Evolutionary conservation across 768 basidiomycete species (phyloP).

Genomic region (Tylopilus cervinicoccineus): DNA sequence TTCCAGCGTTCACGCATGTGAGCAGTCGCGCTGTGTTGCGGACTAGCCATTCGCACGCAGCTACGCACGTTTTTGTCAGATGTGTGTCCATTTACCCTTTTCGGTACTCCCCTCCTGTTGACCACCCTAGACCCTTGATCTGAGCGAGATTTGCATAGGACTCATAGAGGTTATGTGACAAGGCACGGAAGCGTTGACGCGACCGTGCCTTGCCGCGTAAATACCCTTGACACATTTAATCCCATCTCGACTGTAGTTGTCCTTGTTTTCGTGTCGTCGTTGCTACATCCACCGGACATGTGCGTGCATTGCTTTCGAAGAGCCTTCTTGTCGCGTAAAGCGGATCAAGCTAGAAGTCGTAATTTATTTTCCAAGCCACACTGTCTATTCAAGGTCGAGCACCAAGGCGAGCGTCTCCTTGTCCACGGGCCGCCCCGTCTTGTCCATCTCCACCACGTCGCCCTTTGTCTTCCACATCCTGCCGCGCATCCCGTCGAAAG

Average conservation of each 20-base stretch:
- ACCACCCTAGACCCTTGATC: conserved; percentile 1
- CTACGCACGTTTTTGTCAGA: neutral
- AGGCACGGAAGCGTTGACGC: conserved; percentile 1
- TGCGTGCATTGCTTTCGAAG: neutral
- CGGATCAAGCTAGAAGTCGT: too few species aligned
- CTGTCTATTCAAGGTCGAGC: conserved; percentile 10
- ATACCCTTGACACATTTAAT: conserved; percentile 7
- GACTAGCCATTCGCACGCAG: neutral
- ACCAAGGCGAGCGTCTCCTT: conserved; percentile 8
- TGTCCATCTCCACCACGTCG: conserved; percentile 1
- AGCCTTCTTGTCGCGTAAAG: too few species aligned
- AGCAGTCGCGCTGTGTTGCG: neutral
- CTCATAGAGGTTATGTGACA: neutral
- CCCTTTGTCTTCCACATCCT: conserved; percentile 12
- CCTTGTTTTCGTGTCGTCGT: neutral
- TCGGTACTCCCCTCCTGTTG: neutral
- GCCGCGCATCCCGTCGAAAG: conserved; percentile 12
- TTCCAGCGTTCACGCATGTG: neutral
- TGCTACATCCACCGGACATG: neutral
- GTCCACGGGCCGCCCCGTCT: neutral
- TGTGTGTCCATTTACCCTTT: conserved; percentile 1
- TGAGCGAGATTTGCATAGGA: neutral
- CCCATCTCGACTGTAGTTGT: too few species aligned
- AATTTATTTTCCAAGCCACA: too few species aligned
- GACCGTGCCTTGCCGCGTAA: neutral